Conservation (phyloP, 441 rosid genomes). For the Gossypium gossypioides region DNA sequence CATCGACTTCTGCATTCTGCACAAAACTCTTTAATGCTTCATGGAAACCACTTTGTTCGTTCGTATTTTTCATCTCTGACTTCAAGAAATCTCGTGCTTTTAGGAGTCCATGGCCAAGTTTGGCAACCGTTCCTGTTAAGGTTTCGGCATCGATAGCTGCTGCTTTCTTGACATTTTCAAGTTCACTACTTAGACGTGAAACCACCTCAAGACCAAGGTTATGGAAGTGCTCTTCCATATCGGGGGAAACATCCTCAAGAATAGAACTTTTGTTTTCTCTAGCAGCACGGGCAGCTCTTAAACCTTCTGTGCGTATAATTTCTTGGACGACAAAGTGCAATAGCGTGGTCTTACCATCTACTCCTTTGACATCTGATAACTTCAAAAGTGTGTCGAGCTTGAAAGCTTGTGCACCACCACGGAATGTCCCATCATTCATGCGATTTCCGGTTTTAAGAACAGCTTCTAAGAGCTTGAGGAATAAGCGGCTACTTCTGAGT, state of each 20-base stretch:
- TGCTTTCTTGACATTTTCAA: constrained; percentile 76
- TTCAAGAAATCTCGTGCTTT: constrained; percentile 57
- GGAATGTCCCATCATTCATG: constrained; percentile 94
- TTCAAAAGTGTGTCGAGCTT: constrained; percentile 94
- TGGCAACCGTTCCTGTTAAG: constrained; percentile 59
- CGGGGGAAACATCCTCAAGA: constrained; percentile 45
- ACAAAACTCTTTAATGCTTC: constrained; percentile 55
- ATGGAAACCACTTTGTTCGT: constrained; percentile 61
- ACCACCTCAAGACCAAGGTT: constrained; percentile 79
- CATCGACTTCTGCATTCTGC: constrained; percentile 58
- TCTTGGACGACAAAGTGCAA: constrained; percentile 96
- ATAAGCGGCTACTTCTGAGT: constrained; percentile 71
- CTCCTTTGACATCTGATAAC: constrained; percentile 85
- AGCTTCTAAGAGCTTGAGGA: constrained; percentile 93
- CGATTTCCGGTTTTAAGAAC: constrained; percentile 98
- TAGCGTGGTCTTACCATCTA: constrained; percentile 94
- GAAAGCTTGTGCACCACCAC: constrained; percentile 96
- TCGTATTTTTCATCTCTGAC: constrained; percentile 51
- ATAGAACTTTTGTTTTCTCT: constrained; percentile 59
- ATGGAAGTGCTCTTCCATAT: constrained; percentile 49
- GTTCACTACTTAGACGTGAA: constrained; percentile 64
- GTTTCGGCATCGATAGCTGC: constrained; percentile 69
- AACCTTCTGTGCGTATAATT: constrained; percentile 82
- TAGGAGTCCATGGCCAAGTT: constrained; percentile 45
- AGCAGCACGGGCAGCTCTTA: constrained; percentile 60